These are phyloP conservation scores for Candida bentonensis DNA, from an alignment of 805 yeast species.

Conservation along the genomic window DNA sequence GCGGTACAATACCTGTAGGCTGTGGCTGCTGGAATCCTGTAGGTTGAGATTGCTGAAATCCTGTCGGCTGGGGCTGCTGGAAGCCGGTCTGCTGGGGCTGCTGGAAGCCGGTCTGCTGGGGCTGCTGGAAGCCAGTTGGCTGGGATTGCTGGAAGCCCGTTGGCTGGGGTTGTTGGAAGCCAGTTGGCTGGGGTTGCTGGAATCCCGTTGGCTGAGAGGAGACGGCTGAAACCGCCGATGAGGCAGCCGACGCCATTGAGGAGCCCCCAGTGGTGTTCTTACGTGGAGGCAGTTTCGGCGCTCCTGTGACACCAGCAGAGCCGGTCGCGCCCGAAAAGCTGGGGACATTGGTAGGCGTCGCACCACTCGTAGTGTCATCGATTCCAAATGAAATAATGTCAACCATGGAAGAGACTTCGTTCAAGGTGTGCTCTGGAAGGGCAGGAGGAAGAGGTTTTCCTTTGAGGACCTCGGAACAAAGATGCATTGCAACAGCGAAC, in stretches of 20 bases:
- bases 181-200: constrained; percentile 8
- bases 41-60: constrained; percentile 22
- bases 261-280: not conserved
- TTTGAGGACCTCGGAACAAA: constrained; percentile 62
- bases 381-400: constrained; percentile 74
- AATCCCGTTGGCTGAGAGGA: constrained; percentile 14
- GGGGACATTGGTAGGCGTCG: constrained; percentile 15
- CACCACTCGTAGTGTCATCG: constrained; percentile 33
- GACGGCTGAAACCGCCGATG: constrained; percentile 7
- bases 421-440: constrained; percentile 57
- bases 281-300: constrained; percentile 7
- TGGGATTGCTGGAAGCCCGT: constrained; percentile 24
- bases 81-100: constrained; percentile 38
- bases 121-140: constrained; percentile 22
- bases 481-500: constrained; percentile 80
- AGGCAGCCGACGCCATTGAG: not conserved
- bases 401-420: constrained; percentile 79
- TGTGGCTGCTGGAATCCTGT: constrained; percentile 41
- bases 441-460: constrained; percentile 67
- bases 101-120: constrained; percentile 26
- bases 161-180: constrained; percentile 21
- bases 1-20: constrained; percentile 41
- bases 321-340: constrained; percentile 8
- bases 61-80: constrained; percentile 21
- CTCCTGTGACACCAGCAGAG: constrained; percentile 2